Evolutionary conservation across 208 protist species (phyloP).

Genomic region (Trichomonas gallinae): DNA sequence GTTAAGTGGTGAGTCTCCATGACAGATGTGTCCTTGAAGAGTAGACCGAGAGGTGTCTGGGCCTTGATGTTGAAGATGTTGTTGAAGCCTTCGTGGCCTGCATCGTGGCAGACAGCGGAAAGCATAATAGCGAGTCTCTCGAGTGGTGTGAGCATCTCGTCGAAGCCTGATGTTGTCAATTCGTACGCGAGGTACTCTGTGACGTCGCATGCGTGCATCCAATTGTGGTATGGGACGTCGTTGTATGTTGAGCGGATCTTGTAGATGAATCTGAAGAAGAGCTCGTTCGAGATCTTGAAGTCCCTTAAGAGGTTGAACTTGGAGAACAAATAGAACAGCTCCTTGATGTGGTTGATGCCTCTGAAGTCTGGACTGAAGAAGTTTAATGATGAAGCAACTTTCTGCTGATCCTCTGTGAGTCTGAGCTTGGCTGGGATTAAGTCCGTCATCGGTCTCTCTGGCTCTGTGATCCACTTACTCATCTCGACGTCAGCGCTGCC

Average conservation of each 20-base stretch:
- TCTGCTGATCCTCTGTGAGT: neutral
- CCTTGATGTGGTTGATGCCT: neutral
- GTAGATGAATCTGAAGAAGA: slow-evolving; percentile 18
- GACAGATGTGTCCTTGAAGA: slow-evolving; percentile 50
- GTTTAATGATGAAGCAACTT: neutral
- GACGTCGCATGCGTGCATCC: slow-evolving; percentile 51
- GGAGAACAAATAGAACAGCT: slow-evolving; percentile 25
- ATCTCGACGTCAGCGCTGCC: neutral
- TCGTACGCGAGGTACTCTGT: slow-evolving; percentile 44
- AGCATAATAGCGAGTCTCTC: slow-evolving; percentile 68
- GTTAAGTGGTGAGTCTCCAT: slow-evolving; percentile 50
- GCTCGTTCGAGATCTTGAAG: slow-evolving; percentile 11
- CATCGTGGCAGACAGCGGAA: slow-evolving; percentile 78
- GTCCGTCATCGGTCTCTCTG: neutral
- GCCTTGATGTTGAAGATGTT: slow-evolving; percentile 82
- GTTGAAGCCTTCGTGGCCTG: slow-evolving; percentile 82
- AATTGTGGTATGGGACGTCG: slow-evolving; percentile 56
- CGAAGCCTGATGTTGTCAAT: slow-evolving; percentile 43
- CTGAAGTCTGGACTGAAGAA: neutral
- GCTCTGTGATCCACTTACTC: neutral
- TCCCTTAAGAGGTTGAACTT: slow-evolving; percentile 1
- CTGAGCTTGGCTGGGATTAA: neutral
- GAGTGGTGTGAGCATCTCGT: slow-evolving; percentile 41
- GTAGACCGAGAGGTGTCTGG: slow-evolving; percentile 59
- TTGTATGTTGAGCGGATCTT: slow-evolving; percentile 11